A percentile compares a stretch with the other conserved stretches of the same genome.
phyloP scores from a whole-genome alignment of 192 early-diverging fungal species.

The Backusella macrospora region DNA sequence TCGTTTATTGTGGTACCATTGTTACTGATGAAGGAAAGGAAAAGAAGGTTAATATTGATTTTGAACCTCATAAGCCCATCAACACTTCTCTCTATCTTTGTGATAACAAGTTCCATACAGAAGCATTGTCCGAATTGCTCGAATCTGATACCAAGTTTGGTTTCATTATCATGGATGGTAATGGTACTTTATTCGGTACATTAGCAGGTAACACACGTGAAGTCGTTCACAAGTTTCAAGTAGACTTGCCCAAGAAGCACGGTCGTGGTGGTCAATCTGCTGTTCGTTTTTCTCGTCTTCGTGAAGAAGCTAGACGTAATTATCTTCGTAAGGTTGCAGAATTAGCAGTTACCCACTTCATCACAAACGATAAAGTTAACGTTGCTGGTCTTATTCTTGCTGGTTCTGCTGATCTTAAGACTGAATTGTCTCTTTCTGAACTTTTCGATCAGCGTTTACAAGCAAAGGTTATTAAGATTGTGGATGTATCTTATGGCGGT shows the following conservation, averaged over 20 bases:
- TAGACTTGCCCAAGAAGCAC: slow-evolving; percentile 99
- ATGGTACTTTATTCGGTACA: slow-evolving; percentile 92
- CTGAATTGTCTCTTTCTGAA: slow-evolving; percentile 92
- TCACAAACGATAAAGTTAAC: slow-evolving; percentile 81
- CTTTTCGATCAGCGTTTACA: slow-evolving; percentile 92
- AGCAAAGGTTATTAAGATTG: slow-evolving; percentile 88
- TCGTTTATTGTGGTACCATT: slow-evolving; percentile 94
- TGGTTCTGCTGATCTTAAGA: slow-evolving; percentile 99
- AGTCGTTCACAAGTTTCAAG: slow-evolving; percentile 90
- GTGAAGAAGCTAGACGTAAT: slow-evolving; percentile 98
- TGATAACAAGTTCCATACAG: slow-evolving; percentile 99
- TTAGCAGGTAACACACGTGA: slow-evolving; percentile 95
- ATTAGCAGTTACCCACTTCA: slow-evolving; percentile 93
- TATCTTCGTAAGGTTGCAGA: slow-evolving; percentile 99
- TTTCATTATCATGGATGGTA: slow-evolving; percentile 99
- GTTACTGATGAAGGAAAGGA: slow-evolving; percentile 99
- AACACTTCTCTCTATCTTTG: slow-evolving; percentile 98
- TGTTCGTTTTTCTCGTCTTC: slow-evolving; percentile 98
- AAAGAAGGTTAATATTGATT: slow-evolving; percentile 98
- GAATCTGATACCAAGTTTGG: slow-evolving; percentile 96
- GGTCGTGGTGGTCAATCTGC: slow-evolving; percentile 99
- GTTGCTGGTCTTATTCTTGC: slow-evolving; percentile 90
- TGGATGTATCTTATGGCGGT: slow-evolving; percentile 98
- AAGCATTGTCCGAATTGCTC: slow-evolving; percentile 87
- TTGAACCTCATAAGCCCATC: slow-evolving; percentile 99